Conservation (phyloP, 2,329 filamentous ascomycete genomes). For the Penicillium sp. region DNA sequence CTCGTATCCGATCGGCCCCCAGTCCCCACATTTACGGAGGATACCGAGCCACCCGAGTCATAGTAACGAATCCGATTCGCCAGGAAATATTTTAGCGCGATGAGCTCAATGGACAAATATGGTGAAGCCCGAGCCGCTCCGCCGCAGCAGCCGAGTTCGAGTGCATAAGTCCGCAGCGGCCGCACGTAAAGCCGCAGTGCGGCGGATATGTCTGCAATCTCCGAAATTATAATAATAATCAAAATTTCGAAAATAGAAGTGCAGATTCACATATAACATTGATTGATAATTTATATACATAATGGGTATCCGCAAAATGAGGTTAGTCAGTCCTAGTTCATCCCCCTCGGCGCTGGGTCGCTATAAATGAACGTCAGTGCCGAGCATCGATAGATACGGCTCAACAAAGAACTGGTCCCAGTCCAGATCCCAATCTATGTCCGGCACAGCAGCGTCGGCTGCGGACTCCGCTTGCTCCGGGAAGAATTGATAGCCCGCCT, state of each 20-base stretch:
- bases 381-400: constrained; percentile 34
- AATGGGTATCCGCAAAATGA: too few species aligned
- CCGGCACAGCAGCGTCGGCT: constrained; percentile 21
- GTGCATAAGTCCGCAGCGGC: constrained; percentile 24
- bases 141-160: constrained; percentile 24
- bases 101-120: background rate
- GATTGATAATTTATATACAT: too few species aligned
- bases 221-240: background rate
- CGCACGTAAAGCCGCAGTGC: constrained; percentile 20
- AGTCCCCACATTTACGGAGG: too few species aligned
- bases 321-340: too few species aligned
- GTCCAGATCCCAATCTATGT: constrained; percentile 30
- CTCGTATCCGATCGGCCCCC: too few species aligned
- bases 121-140: constrained; percentile 15
- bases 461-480: constrained; percentile 20
- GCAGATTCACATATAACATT: too few species aligned
- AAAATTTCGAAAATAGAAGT: too few species aligned
- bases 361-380: constrained; percentile 26
- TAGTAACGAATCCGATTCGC: too few species aligned
- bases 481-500: constrained; percentile 25
- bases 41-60: too few species aligned
- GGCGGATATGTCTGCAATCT: too few species aligned
- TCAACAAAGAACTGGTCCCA: constrained; percentile 40
- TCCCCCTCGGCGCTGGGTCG: too few species aligned
- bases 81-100: too few species aligned